Base-by-base conservation (phyloP, 106 monocot genomes). In the Acorus calamus region DNA sequence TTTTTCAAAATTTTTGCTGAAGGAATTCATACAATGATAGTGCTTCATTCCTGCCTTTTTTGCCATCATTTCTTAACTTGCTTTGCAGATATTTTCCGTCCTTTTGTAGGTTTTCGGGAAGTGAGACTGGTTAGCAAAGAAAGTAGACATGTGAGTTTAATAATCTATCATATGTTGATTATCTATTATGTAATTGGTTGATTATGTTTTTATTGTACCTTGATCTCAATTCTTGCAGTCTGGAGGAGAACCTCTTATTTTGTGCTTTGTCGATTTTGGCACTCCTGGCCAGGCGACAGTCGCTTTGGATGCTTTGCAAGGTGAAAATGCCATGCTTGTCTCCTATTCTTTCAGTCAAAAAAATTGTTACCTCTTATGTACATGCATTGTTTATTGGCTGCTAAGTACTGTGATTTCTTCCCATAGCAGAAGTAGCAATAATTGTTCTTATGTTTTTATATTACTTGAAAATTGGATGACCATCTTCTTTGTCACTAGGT, bases 81-180 rank as follows among this genome's bases (percentile, higher is more conserved):
- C 60, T 57, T 4, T 66, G 49, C 49, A 84, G 84, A 84, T 63
- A 73, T 88, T 53, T 88, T 88, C 59, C 78, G 84, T 11, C 88
- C 84, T 58, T 88, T 88, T 81, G 69, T 88, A 47, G 84, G 84
- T 11, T 88, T 78, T 50, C 73, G 66, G 42, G 84, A 84, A 64
- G 73, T 80, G 53, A 73, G 84, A 56, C 77, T 84, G 57, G 84
- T 84, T 52, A 84, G 46, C 61, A 84, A 84, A 69, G 80, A 80
- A 50, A 69, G 80, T 52, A 63, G 71, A 74, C 69, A 77, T 70
- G 84, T 84, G 55, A 69, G 80, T 77, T 44, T 51, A 54, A 28
- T 53, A 11, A n/a, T 3, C 43, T 54, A 11, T 14, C 8, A 28
- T 28, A 28, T 28, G 28, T 28, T 11, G n/a, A 56, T 5, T 51